A percentile compares a stretch with the other conserved stretches of the same genome.
phyloP scores from a whole-genome alignment of 257 asterid species.

The Henckelia pumila region DNA sequence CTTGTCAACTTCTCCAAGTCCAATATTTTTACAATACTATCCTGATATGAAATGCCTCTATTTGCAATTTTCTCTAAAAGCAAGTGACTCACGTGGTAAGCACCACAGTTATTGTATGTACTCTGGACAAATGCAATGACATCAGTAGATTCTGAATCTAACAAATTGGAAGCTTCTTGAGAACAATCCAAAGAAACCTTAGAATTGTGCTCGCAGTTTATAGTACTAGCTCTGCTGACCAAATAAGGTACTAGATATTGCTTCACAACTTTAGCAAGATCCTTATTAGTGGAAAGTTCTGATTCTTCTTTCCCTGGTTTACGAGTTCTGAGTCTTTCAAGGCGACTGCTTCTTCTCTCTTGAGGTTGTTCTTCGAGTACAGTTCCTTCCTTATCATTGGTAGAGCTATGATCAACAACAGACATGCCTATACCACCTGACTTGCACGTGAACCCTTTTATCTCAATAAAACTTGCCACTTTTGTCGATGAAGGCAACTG shows the following conservation, averaged over 20 bases:
- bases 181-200: conserved; percentile 36
- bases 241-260: conserved; percentile 66
- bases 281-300: conserved; percentile 62
- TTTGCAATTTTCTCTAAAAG: conserved; percentile 77
- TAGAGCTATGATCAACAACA: conserved; percentile 37
- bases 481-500: conserved; percentile 54
- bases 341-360: conserved; percentile 97
- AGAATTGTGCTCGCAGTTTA: conserved; percentile 33
- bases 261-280: conserved; percentile 70
- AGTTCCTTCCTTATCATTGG: conserved; percentile 59
- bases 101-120: conserved; percentile 62
- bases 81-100: conserved; percentile 78
- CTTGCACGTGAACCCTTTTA: conserved; percentile 34
- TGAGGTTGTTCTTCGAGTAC: conserved; percentile 80
- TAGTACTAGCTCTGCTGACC: conserved; percentile 41
- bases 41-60: conserved; percentile 50
- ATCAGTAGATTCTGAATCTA: conserved; percentile 48
- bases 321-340: conserved; percentile 89
- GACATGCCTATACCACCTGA: conserved; percentile 37
- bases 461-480: conserved; percentile 33
- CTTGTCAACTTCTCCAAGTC: conserved; percentile 87
- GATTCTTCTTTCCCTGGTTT: conserved; percentile 89
- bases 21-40: conserved; percentile 53
- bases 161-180: conserved; percentile 42
- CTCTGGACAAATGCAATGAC: conserved; percentile 64